phyloP scores from a whole-genome alignment of 1,139 yeast species.

The Chernovozyma aurita region DNA sequence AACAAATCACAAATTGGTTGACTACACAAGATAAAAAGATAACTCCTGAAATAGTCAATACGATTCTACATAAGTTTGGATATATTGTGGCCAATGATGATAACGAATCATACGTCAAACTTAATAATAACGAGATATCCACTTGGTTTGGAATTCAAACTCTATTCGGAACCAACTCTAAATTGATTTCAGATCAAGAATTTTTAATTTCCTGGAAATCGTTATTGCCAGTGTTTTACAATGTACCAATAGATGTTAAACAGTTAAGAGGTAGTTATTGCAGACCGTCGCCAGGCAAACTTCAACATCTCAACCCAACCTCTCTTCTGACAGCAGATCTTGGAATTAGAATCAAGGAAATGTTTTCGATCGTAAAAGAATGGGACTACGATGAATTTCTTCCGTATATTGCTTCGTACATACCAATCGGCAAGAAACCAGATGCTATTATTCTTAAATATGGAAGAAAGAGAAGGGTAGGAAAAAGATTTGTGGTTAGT shows the following conservation, averaged over 20 bases:
- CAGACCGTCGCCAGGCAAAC: slow-evolving; percentile 36
- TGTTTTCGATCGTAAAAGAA: slow-evolving; percentile 54
- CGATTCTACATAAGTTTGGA: slow-evolving; percentile 48
- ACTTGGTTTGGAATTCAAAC: slow-evolving; percentile 60
- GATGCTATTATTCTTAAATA: slow-evolving; percentile 73
- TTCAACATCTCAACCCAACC: slow-evolving; percentile 49
- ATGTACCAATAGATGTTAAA: slow-evolving; percentile 49
- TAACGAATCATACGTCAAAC: slow-evolving; percentile 10
- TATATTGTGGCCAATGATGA: slow-evolving; percentile 2
- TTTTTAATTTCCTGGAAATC: slow-evolving; percentile 62
- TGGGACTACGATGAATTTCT: slow-evolving; percentile 75
- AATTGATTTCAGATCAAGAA: slow-evolving; percentile 35
- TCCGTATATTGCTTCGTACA: slow-evolving; percentile 61
- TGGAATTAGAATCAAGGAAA: slow-evolving; percentile 50
- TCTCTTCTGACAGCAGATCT: slow-evolving; percentile 47
- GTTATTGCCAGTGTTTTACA: slow-evolving; percentile 60
- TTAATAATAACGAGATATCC: slow-evolving; percentile 41
- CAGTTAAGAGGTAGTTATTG: slow-evolving; percentile 53
- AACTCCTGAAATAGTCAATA: slow-evolving; percentile 32
- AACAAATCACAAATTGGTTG: slow-evolving; percentile 17
- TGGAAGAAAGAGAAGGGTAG: slow-evolving; percentile 62
- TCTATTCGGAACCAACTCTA: slow-evolving; percentile 31
- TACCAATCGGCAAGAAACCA: slow-evolving; percentile 52
- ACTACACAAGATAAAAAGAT: slow-evolving; percentile 11
- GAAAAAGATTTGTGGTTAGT: slow-evolving; percentile 30